phyloP scores from a whole-genome alignment of 306 rosid genomes.

The Rosa multiflora region DNA sequence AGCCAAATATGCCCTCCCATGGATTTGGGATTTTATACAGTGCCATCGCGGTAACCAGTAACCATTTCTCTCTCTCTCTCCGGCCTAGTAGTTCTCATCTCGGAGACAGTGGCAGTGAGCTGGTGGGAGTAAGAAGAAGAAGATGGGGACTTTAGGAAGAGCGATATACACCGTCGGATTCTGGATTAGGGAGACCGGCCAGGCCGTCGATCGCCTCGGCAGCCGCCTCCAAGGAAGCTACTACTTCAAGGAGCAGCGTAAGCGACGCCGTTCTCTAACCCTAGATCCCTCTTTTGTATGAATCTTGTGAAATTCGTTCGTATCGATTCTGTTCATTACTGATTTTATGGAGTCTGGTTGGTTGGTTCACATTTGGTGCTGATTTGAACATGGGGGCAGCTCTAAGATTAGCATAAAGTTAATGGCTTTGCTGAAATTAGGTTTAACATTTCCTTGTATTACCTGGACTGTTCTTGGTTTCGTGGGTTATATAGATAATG shows the following conservation, averaged over 20 bases:
- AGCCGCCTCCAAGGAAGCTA: slow-evolving; percentile 73
- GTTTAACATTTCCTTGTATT: background rate
- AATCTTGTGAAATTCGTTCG: background rate
- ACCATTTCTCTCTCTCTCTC: background rate
- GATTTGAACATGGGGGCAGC: background rate
- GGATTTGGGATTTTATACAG: slow-evolving; percentile 20
- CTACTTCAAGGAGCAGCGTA: slow-evolving; percentile 77
- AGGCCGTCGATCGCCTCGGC: slow-evolving; percentile 84
- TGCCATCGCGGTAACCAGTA: slow-evolving; percentile 11
- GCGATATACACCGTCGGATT: slow-evolving; percentile 74
- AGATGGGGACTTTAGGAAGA: slow-evolving; percentile 79
- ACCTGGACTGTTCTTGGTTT: background rate
- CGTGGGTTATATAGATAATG: background rate
- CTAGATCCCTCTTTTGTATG: slow-evolving; percentile 7
- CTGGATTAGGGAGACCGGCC: slow-evolving; percentile 87
- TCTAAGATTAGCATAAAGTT: slow-evolving; percentile 3
- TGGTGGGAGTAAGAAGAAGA: background rate
- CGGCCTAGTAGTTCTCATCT: slow-evolving; percentile 19
- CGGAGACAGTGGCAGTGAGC: slow-evolving; percentile 13
- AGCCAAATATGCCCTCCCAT: slow-evolving; percentile 31
- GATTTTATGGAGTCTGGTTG: background rate
- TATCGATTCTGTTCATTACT: background rate
- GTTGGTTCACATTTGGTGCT: slow-evolving; percentile 1
- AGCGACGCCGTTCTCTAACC: slow-evolving; percentile 21
- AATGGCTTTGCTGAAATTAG: background rate